Percentiles rank a stretch among this genome's conserved stretches.
phyloP scores from a whole-genome alignment of 345 rosid genomes.

The Mercurialis annua region DNA sequence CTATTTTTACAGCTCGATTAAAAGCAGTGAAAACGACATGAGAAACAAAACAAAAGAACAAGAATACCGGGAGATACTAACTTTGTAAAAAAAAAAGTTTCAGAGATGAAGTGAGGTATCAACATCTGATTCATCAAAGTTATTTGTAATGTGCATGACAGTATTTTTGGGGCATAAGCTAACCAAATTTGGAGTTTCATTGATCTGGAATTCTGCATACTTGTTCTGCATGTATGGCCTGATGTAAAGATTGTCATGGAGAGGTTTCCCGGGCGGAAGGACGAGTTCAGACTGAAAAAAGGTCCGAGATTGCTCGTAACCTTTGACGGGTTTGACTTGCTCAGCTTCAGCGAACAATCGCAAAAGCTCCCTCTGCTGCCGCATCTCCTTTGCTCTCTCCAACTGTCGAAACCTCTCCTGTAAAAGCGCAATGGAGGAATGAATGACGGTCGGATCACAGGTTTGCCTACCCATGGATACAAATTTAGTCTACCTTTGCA shows the following conservation, averaged over 20 bases:
- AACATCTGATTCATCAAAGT: conserved; percentile 32
- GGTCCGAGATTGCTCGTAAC: conserved; percentile 13
- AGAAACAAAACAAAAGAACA: conserved; percentile 23
- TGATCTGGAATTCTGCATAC: conserved; percentile 18
- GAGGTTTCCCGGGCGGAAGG: conserved; percentile 22
- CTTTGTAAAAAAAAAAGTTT: conserved; percentile 29
- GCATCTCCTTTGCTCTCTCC: conserved; percentile 52
- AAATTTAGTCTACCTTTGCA: not conserved
- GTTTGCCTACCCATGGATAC: conserved; percentile 31
- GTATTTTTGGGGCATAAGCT: conserved; percentile 21
- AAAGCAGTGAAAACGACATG: conserved; percentile 17
- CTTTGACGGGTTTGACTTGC: conserved; percentile 19
- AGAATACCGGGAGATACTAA: conserved; percentile 17
- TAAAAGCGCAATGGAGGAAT: conserved; percentile 60
- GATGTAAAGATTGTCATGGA: conserved; percentile 12
- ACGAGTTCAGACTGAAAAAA: conserved; percentile 25
- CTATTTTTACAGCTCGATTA: conserved; percentile 25
- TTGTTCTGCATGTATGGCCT: conserved; percentile 20
- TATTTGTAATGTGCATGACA: conserved; percentile 17
- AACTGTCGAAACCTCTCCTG: conserved; percentile 63
- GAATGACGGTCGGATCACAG: conserved; percentile 17
- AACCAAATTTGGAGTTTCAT: conserved; percentile 23
- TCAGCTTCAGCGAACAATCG: conserved; percentile 21
- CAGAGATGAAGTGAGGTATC: conserved; percentile 51
- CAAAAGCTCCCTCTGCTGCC: conserved; percentile 47